A percentile compares a stretch with the other conserved stretches of the same genome.
phyloP scores from a whole-genome alignment of 2,329 filamentous ascomycete genomes.

The Dryadomyces quercivorus region DNA sequence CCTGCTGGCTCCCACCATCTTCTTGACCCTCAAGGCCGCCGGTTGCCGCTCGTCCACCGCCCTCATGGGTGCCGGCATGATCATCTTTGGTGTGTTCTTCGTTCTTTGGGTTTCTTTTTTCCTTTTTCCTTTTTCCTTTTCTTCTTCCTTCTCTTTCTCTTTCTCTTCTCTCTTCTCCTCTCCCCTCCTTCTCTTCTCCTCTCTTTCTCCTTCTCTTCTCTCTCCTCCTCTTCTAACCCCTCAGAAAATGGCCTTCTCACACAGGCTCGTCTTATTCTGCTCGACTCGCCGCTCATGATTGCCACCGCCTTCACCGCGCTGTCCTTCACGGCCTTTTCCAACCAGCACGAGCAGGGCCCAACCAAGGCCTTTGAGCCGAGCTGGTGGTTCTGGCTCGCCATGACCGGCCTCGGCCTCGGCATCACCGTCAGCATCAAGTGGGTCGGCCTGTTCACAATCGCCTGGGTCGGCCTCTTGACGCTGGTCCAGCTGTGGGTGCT shows the following conservation, averaged over 20 bases:
- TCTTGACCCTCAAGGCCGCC: conserved; percentile 80
- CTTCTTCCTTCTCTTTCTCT: neutral
- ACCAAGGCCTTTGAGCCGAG: conserved; percentile 72
- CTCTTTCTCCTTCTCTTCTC: neutral
- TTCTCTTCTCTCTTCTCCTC: neutral
- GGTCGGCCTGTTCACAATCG: conserved; percentile 97
- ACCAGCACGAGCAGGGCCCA: conserved; percentile 91
- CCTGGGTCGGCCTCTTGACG: conserved; percentile 90
- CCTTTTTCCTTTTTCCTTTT: neutral
- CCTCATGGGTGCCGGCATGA: conserved; percentile 66
- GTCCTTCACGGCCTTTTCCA: conserved; percentile 84
- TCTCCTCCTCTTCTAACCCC: neutral
- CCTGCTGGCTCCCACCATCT: conserved; percentile 81
- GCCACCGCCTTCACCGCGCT: conserved; percentile 88
- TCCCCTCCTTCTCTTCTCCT: neutral
- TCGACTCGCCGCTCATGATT: conserved; percentile 88
- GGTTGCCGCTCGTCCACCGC: conserved; percentile 84
- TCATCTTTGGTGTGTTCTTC: conserved; percentile 75
- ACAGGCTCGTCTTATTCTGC: conserved; percentile 86
- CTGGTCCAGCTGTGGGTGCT: conserved; percentile 89
- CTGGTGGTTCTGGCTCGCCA: conserved; percentile 97
- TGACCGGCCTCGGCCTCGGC: conserved; percentile 77
- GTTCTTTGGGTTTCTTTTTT: neutral
- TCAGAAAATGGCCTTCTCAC: conserved; percentile 90
- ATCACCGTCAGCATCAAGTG: conserved; percentile 94